These are phyloP conservation scores for Terfezia claveryi DNA, from an alignment of 495 filamentous ascomycete species.

Conservation along the genomic window DNA sequence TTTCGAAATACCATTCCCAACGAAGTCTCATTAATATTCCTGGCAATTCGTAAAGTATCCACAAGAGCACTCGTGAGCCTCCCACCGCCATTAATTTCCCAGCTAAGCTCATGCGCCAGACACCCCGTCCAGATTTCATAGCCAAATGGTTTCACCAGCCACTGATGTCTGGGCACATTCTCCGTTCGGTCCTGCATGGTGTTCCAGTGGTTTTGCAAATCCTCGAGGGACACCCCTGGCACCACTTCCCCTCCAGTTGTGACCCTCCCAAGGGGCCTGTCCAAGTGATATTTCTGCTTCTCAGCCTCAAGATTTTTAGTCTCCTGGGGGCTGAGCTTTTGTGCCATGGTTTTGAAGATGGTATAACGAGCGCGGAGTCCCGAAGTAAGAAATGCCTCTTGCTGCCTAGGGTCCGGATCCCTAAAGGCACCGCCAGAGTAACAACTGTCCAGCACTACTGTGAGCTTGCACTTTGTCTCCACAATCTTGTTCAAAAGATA, in stretches of 20 bases:
- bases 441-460: conserved; percentile 1
- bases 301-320: too few relatives aligned
- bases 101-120: background rate
- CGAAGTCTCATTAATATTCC: background rate
- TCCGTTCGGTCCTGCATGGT: too few relatives aligned
- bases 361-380: too few relatives aligned
- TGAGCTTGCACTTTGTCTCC: background rate
- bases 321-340: too few relatives aligned
- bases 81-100: background rate
- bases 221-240: too few relatives aligned
- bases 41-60: background rate
- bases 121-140: background rate
- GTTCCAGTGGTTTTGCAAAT: too few relatives aligned
- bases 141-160: background rate
- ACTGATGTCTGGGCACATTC: too few relatives aligned
- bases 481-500: background rate
- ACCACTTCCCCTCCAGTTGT: too few relatives aligned
- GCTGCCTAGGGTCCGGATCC: background rate
- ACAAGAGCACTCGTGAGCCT: background rate
- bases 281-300: too few relatives aligned
- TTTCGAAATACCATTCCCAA: background rate
- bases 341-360: too few relatives aligned
- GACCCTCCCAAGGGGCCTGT: too few relatives aligned
- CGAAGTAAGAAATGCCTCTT: too few relatives aligned
- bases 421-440: conserved; percentile 2